Evolutionary conservation across 1,284 basidiomycete genomes (phyloP).

Genomic region (Trichosporon ovoides): DNA sequence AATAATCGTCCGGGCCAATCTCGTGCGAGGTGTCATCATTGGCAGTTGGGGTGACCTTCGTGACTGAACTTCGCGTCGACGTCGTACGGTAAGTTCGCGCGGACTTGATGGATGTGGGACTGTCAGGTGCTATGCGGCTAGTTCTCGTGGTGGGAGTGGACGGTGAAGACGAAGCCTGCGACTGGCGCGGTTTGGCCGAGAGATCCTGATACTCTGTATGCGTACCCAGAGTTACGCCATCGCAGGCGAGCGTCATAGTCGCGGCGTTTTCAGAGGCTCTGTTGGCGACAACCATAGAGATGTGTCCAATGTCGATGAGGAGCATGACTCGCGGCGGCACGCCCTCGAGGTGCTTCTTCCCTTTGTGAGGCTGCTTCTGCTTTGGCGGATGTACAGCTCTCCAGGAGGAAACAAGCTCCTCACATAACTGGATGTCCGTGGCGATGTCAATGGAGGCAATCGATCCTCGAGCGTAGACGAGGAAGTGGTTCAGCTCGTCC

Average conservation of each 20-base stretch:
- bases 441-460: constrained; percentile 36
- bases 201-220: constrained; percentile 1
- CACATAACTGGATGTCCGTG: constrained; percentile 35
- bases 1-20: not conserved
- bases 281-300: constrained; percentile 30
- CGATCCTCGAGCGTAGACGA: constrained; percentile 27
- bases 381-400: constrained; percentile 12
- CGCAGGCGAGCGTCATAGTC: constrained; percentile 31
- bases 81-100: not conserved
- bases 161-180: not conserved
- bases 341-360: not conserved
- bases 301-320: constrained; percentile 35
- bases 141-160: not conserved
- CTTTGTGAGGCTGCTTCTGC: not conserved
- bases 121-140: not conserved
- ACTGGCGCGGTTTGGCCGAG: not conserved
- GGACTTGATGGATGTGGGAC: not conserved
- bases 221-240: constrained; percentile 26
- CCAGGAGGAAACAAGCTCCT: constrained; percentile 31
- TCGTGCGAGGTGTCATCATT: not conserved
- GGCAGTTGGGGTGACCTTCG: not conserved
- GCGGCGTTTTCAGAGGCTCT: constrained; percentile 28
- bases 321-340: constrained; percentile 30
- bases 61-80: not conserved
- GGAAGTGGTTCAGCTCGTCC: constrained; percentile 37